Evolutionary conservation across 208 protist genomes (phyloP).

Genomic region (Angomonas desouzai): DNA sequence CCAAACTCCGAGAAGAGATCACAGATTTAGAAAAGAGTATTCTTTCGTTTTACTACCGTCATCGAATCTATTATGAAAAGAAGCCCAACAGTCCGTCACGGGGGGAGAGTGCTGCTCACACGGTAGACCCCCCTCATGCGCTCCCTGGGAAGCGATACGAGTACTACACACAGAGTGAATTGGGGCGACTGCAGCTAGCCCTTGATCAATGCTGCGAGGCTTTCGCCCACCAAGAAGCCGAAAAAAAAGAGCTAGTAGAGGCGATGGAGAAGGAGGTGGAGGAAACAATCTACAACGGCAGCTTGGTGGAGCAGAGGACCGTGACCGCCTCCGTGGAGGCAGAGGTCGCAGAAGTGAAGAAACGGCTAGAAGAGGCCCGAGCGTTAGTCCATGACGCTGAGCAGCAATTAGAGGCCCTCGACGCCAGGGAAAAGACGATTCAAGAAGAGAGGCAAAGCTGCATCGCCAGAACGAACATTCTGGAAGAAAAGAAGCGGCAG

Average conservation of each 20-base stretch:
- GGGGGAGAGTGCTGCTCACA: background rate
- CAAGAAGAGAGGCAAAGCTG: constrained; percentile 23
- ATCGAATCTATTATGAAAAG: constrained; percentile 36
- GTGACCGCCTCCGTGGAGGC: constrained; percentile 30
- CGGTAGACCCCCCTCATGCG: background rate
- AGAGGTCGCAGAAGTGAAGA: constrained; percentile 15
- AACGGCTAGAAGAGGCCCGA: constrained; percentile 16
- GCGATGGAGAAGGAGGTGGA: constrained; percentile 19
- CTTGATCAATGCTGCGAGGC: constrained; percentile 8
- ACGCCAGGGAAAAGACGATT: constrained; percentile 6
- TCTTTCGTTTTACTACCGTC: constrained; percentile 58
- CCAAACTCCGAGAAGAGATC: background rate
- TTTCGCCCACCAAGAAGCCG: constrained; percentile 10
- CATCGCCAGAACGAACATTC: constrained; percentile 17
- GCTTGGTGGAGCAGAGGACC: constrained; percentile 19
- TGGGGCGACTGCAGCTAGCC: constrained; percentile 26
- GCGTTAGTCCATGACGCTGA: constrained; percentile 14
- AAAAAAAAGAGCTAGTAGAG: constrained; percentile 10
- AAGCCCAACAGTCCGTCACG: background rate
- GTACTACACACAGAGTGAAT: constrained; percentile 21
- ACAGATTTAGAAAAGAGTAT: constrained; percentile 35
- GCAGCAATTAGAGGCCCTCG: constrained; percentile 7
- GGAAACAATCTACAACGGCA: background rate
- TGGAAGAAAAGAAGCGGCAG: constrained; percentile 42
- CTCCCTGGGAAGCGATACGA: background rate